Evolutionary conservation across 257 asterid genomes (phyloP), one percentile per base, ranked within the genome.

Genomic region (Pogostemon cablin): DNA sequence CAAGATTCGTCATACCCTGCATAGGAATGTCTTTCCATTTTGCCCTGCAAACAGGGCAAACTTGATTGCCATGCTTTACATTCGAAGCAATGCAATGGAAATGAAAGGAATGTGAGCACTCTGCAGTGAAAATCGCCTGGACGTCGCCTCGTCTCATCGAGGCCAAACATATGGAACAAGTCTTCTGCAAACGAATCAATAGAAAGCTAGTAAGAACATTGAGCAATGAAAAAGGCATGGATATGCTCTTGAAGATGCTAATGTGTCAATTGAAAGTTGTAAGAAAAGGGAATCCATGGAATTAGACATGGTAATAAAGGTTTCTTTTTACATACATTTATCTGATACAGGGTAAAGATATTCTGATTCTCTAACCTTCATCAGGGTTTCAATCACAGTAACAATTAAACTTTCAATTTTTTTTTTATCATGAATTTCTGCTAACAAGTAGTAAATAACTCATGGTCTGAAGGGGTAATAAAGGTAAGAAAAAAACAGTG

Each of bases 81-180:
- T 88, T 95, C 42, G 98, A 95, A 64, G 95, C 89, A 64, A 95
- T 91, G 84, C 99, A 95, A 0, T 91, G 93, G 83, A 95, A 95
- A 81, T 95, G 99, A 66, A 93, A 93, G 64, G 99, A 89, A 72
- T 93, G 99, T 10, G 96, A 89, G 74, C 98, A 91, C 79, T 93
- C 99, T 10, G 96, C 99, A 10, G 98, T 95, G 79, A 89, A 95
- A 53, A 95, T 85, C 10, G 99, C 98, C 52, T 91, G 99, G 32
- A 98, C 99, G 67, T 95, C 93, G 62, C 99, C 93, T 40, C 89
- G 83, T 72, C 78, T 84, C 97, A 95, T 91, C 40, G 96, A 62
- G 37, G 87, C 88, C 85, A 95, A 82, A 79, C 99, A 95, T 77
- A 95, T 91, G 3, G 97, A 86, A 81, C 99, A 95, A 3, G 84